Conservation (phyloP, 192 early-diverging fungal species). For the Backusella westeae region DNA sequence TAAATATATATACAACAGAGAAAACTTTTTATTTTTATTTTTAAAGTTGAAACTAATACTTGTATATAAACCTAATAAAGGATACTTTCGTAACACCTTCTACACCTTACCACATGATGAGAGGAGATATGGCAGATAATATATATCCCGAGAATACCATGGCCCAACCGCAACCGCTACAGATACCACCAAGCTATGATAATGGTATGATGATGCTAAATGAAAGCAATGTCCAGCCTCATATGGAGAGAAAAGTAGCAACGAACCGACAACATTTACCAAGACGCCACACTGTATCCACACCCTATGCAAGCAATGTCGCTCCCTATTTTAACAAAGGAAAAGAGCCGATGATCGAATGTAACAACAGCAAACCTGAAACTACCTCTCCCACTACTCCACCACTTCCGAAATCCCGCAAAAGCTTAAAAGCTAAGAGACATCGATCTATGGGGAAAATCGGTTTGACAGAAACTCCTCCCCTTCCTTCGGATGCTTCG, state of each 20-base stretch:
- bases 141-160: neutral
- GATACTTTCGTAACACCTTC: slow-evolving; percentile 10
- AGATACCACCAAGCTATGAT: neutral
- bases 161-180: neutral
- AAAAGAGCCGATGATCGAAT: slow-evolving; percentile 15
- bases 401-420: neutral
- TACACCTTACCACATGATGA: slow-evolving; percentile 4
- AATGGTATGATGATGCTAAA: neutral
- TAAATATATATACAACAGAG: neutral
- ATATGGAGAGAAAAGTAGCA: neutral
- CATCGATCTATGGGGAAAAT: slow-evolving; percentile 22
- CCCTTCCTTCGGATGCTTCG: neutral
- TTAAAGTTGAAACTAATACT: neutral
- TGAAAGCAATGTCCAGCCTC: neutral
- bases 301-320: slow-evolving; percentile 16
- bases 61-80: slow-evolving; percentile 3
- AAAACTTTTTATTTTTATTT: neutral
- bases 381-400: neutral
- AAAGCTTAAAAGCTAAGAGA: slow-evolving; percentile 11
- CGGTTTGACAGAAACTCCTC: neutral
- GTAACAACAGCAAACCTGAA: neutral
- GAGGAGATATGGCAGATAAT: slow-evolving; percentile 6
- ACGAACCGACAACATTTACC: slow-evolving; percentile 8
- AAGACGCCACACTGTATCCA: slow-evolving; percentile 28
- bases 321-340: slow-evolving; percentile 11